A percentile compares a stretch with the other conserved stretches of the same genome.
Evolutionary conservation across 768 basidiomycete genomes (phyloP).

Genomic region (Chalciporus chontae): DNA sequence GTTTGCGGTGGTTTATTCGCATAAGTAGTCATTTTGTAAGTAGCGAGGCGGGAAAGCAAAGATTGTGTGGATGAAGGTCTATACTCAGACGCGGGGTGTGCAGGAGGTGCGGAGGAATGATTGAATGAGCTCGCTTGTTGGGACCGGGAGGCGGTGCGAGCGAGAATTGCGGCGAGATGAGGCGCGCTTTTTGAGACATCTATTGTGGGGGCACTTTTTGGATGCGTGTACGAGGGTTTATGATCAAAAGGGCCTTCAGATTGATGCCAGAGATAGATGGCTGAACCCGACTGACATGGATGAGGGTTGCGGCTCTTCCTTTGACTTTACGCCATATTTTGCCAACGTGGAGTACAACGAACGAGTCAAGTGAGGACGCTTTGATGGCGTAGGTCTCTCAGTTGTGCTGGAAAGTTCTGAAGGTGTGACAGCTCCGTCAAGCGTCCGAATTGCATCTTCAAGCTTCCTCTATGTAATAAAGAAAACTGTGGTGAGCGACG

Average conservation of each 20-base stretch:
- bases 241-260: background rate
- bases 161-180: constrained; percentile 66
- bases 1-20: constrained; percentile 71
- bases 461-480: constrained; percentile 59
- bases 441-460: constrained; percentile 69
- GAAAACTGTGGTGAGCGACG: background rate
- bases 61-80: constrained; percentile 74
- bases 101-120: constrained; percentile 27
- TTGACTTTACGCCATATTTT: constrained; percentile 69
- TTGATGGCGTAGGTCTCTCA: constrained; percentile 41
- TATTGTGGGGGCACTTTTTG: constrained; percentile 10
- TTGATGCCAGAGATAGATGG: background rate
- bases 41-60: constrained; percentile 69
- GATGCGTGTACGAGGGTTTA: background rate
- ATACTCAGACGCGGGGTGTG: constrained; percentile 52
- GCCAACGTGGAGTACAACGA: constrained; percentile 76
- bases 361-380: constrained; percentile 50
- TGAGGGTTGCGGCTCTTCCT: constrained; percentile 37
- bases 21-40: constrained; percentile 78
- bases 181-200: constrained; percentile 57
- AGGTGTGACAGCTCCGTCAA: constrained; percentile 61
- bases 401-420: constrained; percentile 24
- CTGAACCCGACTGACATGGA: constrained; percentile 20
- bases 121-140: constrained; percentile 49
- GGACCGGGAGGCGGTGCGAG: constrained; percentile 56